Base-by-base conservation (phyloP, 257 asterid genomes). In the Petunia axillaris region DNA sequence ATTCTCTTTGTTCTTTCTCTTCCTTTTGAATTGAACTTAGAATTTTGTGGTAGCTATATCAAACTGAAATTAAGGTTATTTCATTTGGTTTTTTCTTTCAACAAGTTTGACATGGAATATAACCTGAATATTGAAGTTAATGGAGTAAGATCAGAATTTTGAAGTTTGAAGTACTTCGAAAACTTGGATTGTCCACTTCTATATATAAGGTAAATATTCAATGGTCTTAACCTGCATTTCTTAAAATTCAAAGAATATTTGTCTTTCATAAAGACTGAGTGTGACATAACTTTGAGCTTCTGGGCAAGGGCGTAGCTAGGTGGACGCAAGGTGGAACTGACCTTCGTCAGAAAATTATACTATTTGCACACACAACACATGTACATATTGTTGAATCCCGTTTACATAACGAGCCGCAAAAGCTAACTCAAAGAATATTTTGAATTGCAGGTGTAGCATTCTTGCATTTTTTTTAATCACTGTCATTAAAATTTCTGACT, bases 81-180 rank as follows among this genome's bases (percentile, higher is more conserved):
- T 70, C 35, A 48, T 9, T 16, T 68, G 50, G n/a, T 68, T 16
- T 71, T 10, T 11, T 10, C 1, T 71, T 71, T 35, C 25, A 0
- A 4, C 48, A 64, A 64, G 13, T 48, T 73, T 73, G 62, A 57
- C 35, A 48, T 73, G 77, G 62, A 48, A 60, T 46, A 71, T 25
- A 5, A 35, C 11, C 38, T 25, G 60, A 25, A 43, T 67, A 41
- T 67, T 67, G 14, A 43, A 41, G 55, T 67, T 67, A 43, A 67
- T 67, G 75, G 55, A 67, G 75, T 41, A 41, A 41, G 15, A 67
- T 67, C 75, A 8, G 55, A 73, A 73, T 5, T 50, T 73, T 64
- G 35, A 64, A 38, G 70, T 37, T 63, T 68, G 60, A 71, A 48
- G 44, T 48, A 50, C 60, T 48, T 35, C 50, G 35, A 50, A 50